Base-by-base conservation (phyloP, 495 filamentous ascomycete species). In the Friedmanniomyces endolithicus region DNA sequence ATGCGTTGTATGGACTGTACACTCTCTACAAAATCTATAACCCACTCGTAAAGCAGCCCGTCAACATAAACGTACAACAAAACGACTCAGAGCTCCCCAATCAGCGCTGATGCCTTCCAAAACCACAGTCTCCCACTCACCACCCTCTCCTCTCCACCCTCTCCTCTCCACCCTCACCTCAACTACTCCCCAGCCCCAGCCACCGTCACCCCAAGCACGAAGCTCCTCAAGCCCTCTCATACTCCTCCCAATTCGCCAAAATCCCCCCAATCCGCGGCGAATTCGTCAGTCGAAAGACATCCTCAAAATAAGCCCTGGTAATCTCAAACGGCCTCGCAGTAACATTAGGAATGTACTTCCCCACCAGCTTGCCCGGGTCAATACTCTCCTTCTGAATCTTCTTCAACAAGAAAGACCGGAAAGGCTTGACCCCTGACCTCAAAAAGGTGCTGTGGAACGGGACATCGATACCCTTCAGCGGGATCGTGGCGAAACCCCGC, bases 371-470 rank as follows among this genome's bases (percentile, higher is more conserved):
- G 72, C 85, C 82, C 16, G 92, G 92, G 64, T 98, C 92, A 67
- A 98, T 97, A 41, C 85, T 90, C 19, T 87, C 95, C 78, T 94
- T 92, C 76, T 96, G 85, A 76, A 98, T 97, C 78, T 98, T 98
- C 86, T 97, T 97, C 57, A 96, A 82, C 63, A 98, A 71, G 76
- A 98, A 97, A 48, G 79, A 86, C 50, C 92, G 79, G 87, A 98
- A 98, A 40, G 92, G 92, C 75, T 98, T 98, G 69, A 98, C 92
- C 63, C 92, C 92, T 20, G 87, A 94, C 19, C 92, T 84, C 69
- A 98, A 73, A 79, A 97, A 98, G 40, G 94, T 98, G 61, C 84
- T 89, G 75, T 98, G 92, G 85, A 98, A 98, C 50, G 92, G 92
- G 57, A 98, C 92, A 63, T 98, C 92, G 66, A 98, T 98, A 56